These are phyloP conservation scores for Claviceps sp. DNA, from an alignment of 2,329 filamentous ascomycete genomes.

Conservation along the genomic window DNA sequence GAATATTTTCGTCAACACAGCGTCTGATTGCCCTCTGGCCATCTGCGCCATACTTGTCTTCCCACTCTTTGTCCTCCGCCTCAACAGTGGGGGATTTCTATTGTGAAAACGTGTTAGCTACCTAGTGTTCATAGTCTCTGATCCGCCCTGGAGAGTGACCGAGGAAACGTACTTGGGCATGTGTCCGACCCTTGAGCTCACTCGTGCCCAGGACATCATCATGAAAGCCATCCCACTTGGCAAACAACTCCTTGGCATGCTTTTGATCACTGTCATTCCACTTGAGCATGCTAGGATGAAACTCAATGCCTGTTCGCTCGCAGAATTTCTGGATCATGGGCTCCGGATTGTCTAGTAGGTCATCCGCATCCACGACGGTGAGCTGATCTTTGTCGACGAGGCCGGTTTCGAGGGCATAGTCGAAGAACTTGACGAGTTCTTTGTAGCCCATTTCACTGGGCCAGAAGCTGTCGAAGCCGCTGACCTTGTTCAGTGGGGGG, in stretches of 20 bases:
- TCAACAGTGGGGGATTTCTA: conserved; percentile 52
- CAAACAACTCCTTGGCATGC: conserved; percentile 62
- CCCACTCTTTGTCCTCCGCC: conserved; percentile 58
- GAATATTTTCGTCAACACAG: conserved; percentile 57
- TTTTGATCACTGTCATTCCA: conserved; percentile 72
- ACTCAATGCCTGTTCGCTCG: conserved; percentile 65
- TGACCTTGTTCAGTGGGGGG: conserved; percentile 68
- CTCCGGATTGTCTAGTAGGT: conserved; percentile 74
- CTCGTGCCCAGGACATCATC: conserved; percentile 82
- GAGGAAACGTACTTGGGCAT: conserved; percentile 40
- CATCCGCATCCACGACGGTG: conserved; percentile 86
- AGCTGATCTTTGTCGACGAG: conserved; percentile 62
- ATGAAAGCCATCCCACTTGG: conserved; percentile 96
- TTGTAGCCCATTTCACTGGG: conserved; percentile 80
- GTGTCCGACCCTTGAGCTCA: conserved; percentile 55
- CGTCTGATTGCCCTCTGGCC: conserved; percentile 56
- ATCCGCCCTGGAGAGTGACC: not conserved
- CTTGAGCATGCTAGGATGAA: conserved; percentile 61
- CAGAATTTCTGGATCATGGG: conserved; percentile 69
- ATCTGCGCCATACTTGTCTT: conserved; percentile 58
- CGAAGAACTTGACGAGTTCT: conserved; percentile 76
- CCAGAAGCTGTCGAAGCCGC: conserved; percentile 78
- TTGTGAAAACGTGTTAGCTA: not conserved
- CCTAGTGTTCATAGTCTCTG: not conserved
- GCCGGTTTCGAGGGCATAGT: conserved; percentile 59